A percentile compares a stretch with the other conserved stretches of the same genome.
These are phyloP conservation scores for Suhomyces tanzawaensis DNA, from an alignment of 805 yeast species.

Conservation along the genomic window DNA sequence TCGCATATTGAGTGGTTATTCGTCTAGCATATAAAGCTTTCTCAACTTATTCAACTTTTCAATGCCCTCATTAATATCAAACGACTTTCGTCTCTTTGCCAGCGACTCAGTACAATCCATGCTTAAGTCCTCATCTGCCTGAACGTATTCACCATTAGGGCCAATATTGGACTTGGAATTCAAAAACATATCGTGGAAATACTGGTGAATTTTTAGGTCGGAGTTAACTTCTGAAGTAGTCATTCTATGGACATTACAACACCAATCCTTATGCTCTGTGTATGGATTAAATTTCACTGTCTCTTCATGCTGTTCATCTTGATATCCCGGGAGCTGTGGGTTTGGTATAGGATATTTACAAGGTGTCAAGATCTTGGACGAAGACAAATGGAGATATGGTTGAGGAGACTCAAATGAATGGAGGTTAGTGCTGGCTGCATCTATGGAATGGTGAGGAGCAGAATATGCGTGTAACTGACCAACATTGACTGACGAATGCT, in stretches of 20 bases:
- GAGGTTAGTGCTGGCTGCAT: neutral
- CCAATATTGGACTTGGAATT: slow-evolving; percentile 24
- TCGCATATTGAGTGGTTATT: neutral
- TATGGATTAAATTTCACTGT: slow-evolving; percentile 17
- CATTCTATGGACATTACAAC: slow-evolving; percentile 21
- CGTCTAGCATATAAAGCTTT: slow-evolving; percentile 29
- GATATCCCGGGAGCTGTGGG: slow-evolving; percentile 3
- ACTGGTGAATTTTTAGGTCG: slow-evolving; percentile 12
- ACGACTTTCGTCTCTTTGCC: slow-evolving; percentile 18
- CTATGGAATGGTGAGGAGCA: slow-evolving; percentile 8
- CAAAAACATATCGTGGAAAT: slow-evolving; percentile 23
- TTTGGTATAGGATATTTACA: slow-evolving; percentile 24
- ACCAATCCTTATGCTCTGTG: slow-evolving; percentile 38
- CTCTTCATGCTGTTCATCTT: slow-evolving; percentile 9
- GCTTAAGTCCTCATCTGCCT: slow-evolving; percentile 9
- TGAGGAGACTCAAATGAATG: neutral
- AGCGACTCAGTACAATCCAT: slow-evolving; percentile 1
- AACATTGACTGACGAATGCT: slow-evolving; percentile 1
- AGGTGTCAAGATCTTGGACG: slow-evolving; percentile 28
- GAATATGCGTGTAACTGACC: neutral
- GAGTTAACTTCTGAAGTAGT: slow-evolving; percentile 7
- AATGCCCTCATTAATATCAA: slow-evolving; percentile 33
- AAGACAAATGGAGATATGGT: slow-evolving; percentile 14
- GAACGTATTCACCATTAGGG: slow-evolving; percentile 22
- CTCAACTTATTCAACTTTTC: slow-evolving; percentile 34